A percentile compares a stretch with the other conserved stretches of the same genome.
Evolutionary conservation across 306 rosid species (phyloP).

Genomic region (Prunus campanulata): DNA sequence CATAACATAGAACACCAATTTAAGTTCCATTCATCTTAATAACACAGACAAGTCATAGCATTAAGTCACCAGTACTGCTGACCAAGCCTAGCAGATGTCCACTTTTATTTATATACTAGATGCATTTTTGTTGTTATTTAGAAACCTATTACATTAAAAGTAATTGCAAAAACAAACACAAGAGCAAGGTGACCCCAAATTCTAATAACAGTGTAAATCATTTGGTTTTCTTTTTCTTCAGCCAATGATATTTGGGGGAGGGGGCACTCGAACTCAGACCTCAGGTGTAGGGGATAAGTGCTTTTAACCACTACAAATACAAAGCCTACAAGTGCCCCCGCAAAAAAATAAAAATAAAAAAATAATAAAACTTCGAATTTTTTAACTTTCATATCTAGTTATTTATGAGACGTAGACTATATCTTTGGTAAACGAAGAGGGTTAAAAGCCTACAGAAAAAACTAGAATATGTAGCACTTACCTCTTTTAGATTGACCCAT

Average conservation of each 20-base stretch:
- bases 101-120: neutral
- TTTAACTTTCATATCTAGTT: neutral
- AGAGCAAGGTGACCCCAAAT: neutral
- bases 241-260: neutral
- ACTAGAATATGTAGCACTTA: conserved; percentile 14
- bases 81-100: conserved; percentile 1
- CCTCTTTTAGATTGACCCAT: conserved; percentile 63
- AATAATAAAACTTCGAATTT: neutral
- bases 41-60: neutral
- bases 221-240: neutral
- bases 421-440: neutral
- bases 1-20: neutral
- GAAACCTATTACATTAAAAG: neutral
- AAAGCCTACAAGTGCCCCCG: neutral
- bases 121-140: neutral
- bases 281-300: neutral
- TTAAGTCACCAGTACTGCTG: neutral
- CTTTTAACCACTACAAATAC: neutral
- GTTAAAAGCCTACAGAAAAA: neutral
- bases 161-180: neutral
- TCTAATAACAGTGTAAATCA: neutral
- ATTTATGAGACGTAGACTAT: neutral
- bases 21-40: neutral
- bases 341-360: neutral
- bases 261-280: neutral